Conservation (phyloP, 2,329 filamentous ascomycete genomes). For the Aspergillus calidoustus region DNA sequence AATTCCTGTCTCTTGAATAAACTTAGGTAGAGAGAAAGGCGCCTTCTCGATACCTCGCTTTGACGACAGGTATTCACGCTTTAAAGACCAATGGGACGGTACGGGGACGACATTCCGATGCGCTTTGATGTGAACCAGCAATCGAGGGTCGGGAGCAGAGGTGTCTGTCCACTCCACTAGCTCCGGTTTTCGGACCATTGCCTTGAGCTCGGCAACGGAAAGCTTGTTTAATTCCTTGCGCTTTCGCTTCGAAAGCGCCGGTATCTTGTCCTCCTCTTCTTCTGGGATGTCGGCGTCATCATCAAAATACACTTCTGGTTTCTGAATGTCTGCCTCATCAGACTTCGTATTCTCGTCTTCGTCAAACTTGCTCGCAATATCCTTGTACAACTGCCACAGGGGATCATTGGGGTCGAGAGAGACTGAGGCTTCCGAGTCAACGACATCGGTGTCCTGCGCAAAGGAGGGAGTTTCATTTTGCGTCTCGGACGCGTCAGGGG, state of each 20-base stretch:
- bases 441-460: constrained; percentile 30
- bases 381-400: constrained; percentile 80
- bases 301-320: constrained; percentile 82
- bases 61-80: constrained; percentile 94
- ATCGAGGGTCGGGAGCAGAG: constrained; percentile 82
- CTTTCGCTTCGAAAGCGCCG: constrained; percentile 91
- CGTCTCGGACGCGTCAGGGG: constrained; percentile 11
- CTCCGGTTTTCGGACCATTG: constrained; percentile 86
- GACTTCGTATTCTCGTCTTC: constrained; percentile 66
- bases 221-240: constrained; percentile 89
- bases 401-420: constrained; percentile 71
- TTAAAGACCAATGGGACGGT: constrained; percentile 90
- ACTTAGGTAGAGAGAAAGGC: constrained; percentile 88
- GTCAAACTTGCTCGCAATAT: constrained; percentile 80
- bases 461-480: constrained; percentile 19
- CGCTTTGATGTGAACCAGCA: constrained; percentile 93
- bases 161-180: constrained; percentile 98
- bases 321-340: constrained; percentile 69
- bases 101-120: constrained; percentile 96
- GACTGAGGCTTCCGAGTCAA: constrained; percentile 53
- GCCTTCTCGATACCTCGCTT: constrained; percentile 97
- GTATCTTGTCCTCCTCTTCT: constrained; percentile 66
- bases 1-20: constrained; percentile 97
- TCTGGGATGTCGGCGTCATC: constrained; percentile 86
- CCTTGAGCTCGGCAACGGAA: constrained; percentile 93